Percentiles rank a stretch among this genome's conserved stretches.
These are phyloP conservation scores for Penicillium psychrosexuale DNA, from an alignment of 2,329 filamentous ascomycete genomes.

Conservation along the genomic window DNA sequence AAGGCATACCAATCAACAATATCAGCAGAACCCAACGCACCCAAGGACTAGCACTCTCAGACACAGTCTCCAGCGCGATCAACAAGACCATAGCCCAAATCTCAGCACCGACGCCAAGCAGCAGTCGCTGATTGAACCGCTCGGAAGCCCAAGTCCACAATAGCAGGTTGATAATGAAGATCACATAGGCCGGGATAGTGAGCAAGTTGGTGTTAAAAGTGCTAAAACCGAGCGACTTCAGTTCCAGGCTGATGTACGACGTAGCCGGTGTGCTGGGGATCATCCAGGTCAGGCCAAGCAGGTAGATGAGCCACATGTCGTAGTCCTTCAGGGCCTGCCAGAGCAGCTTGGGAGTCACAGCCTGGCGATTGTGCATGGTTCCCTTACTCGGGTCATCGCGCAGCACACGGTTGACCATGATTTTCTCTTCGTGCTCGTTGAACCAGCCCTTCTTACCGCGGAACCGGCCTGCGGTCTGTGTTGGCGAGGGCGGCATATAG, in stretches of 20 bases:
- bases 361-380: conserved; percentile 61
- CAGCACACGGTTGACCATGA: conserved; percentile 64
- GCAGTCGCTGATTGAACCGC: conserved; percentile 53
- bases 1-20: conserved; percentile 55
- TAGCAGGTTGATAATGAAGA: conserved; percentile 59
- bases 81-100: conserved; percentile 54
- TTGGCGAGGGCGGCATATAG: conserved; percentile 63
- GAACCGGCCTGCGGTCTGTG: conserved; percentile 60
- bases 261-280: conserved; percentile 38
- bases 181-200: conserved; percentile 56
- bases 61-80: conserved; percentile 51
- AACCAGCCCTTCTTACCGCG: conserved; percentile 65
- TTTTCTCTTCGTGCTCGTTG: conserved; percentile 63
- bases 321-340: conserved; percentile 53
- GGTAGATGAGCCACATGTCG: conserved; percentile 57
- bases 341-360: conserved; percentile 48
- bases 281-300: conserved; percentile 48
- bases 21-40: conserved; percentile 51
- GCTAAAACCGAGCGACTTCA: conserved; percentile 55
- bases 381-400: conserved; percentile 57
- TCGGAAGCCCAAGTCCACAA: conserved; percentile 55
- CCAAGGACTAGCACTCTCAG: conserved; percentile 51
- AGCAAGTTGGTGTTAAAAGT: conserved; percentile 62
- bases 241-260: conserved; percentile 40
- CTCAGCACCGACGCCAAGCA: conserved; percentile 54